These are phyloP conservation scores for Chlorella sp. DNA, from an alignment of 139 green algal species.

Conservation along the genomic window DNA sequence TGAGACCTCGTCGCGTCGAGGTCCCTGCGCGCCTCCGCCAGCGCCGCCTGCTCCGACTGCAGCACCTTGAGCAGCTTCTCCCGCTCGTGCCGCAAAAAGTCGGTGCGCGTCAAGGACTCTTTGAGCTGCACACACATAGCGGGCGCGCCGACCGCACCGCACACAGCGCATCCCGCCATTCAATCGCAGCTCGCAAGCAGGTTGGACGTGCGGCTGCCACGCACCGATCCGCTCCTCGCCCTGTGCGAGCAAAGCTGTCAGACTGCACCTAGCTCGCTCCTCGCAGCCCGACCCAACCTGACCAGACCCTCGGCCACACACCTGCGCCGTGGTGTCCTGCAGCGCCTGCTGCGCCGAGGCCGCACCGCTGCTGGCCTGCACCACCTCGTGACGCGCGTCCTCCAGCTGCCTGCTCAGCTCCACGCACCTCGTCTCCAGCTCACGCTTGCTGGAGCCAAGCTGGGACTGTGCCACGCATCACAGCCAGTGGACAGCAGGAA, in stretches of 20 bases:
- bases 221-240: too few species aligned
- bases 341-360: neutral
- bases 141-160: too few species aligned
- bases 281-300: too few species aligned
- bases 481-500: too few species aligned
- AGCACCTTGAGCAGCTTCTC: neutral
- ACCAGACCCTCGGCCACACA: too few species aligned
- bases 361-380: neutral
- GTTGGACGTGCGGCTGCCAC: too few species aligned
- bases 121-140: too few species aligned
- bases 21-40: neutral
- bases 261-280: too few species aligned
- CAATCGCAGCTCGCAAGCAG: too few species aligned
- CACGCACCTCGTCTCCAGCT: neutral
- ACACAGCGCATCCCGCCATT: too few species aligned
- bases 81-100: slow-evolving; percentile 5
- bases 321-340: neutral
- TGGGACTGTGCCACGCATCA: neutral
- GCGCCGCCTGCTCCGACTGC: slow-evolving; percentile 8
- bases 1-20: neutral
- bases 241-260: too few species aligned
- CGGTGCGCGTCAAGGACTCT: neutral
- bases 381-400: neutral
- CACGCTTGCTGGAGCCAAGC: neutral
- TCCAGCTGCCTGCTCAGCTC: neutral